A percentile compares a stretch with the other conserved stretches of the same genome.
phyloP scores from a whole-genome alignment of 139 green algal genomes.

The Picochlorum sp. region DNA sequence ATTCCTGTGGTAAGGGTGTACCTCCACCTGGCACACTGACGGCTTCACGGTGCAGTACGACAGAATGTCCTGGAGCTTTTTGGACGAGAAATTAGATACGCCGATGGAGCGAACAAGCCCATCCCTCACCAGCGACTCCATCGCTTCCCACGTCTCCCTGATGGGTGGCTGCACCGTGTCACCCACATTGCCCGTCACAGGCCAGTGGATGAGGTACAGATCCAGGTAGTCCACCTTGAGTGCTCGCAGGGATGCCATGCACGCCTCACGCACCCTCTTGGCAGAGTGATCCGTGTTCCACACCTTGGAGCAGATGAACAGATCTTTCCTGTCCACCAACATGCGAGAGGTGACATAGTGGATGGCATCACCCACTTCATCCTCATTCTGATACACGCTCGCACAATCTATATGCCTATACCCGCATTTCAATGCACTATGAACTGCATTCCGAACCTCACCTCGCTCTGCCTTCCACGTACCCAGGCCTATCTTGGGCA shows the following conservation, averaged over 20 bases:
- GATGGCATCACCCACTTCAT: slow-evolving; percentile 37
- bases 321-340: slow-evolving; percentile 37
- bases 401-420: slow-evolving; percentile 50
- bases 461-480: slow-evolving; percentile 11
- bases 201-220: slow-evolving; percentile 74
- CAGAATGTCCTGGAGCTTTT: slow-evolving; percentile 61
- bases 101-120: slow-evolving; percentile 67
- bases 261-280: slow-evolving; percentile 18
- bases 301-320: slow-evolving; percentile 67
- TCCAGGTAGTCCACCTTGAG: slow-evolving; percentile 81
- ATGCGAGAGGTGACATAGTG: slow-evolving; percentile 9
- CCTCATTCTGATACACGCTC: slow-evolving; percentile 43
- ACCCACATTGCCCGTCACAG: slow-evolving; percentile 47
- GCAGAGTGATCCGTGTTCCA: slow-evolving; percentile 38
- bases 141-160: slow-evolving; percentile 34
- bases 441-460: background rate
- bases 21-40: slow-evolving; percentile 75
- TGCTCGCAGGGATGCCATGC: slow-evolving; percentile 49
- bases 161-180: slow-evolving; percentile 41
- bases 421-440: slow-evolving; percentile 15
- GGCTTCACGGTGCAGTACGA: slow-evolving; percentile 42
- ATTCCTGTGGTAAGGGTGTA: slow-evolving; percentile 85
- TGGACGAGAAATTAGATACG: slow-evolving; percentile 67
- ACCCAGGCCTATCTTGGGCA: slow-evolving; percentile 8
- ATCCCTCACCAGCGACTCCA: slow-evolving; percentile 56